Percentiles rank a stretch among this genome's conserved stretches.
phyloP scores from a whole-genome alignment of 2,329 filamentous ascomycete genomes.

The Penicillium hesseltinei region DNA sequence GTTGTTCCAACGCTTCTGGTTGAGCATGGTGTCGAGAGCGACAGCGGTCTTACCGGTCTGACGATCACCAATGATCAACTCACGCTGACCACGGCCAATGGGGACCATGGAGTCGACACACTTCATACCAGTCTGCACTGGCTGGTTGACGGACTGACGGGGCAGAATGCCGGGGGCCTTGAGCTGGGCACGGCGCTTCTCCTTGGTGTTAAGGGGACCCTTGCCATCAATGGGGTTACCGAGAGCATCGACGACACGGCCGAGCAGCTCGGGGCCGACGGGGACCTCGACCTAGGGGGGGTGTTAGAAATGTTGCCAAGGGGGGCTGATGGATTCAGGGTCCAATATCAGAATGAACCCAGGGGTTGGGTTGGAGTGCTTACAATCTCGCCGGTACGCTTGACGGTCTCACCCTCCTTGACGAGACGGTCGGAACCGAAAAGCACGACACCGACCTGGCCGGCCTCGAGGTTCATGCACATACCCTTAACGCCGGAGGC shows the following conservation, averaged over 20 bases:
- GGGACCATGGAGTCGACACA: slow-evolving; percentile 99
- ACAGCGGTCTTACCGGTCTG: slow-evolving; percentile 99
- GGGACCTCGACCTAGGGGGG: slow-evolving; percentile 81
- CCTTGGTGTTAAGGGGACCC: slow-evolving; percentile 88
- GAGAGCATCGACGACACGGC: slow-evolving; percentile 96
- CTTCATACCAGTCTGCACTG: slow-evolving; percentile 99
- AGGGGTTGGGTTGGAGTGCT: slow-evolving; percentile 43
- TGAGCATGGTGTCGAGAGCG: slow-evolving; percentile 94
- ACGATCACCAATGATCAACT: slow-evolving; percentile 99
- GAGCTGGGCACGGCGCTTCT: slow-evolving; percentile 94
- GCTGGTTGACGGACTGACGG: slow-evolving; percentile 94
- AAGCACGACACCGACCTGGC: slow-evolving; percentile 99
- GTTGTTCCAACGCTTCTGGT: slow-evolving; percentile 99
- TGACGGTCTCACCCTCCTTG: slow-evolving; percentile 98
- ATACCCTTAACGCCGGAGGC: slow-evolving; percentile 99
- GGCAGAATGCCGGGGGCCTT: slow-evolving; percentile 99
- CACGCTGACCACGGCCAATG: slow-evolving; percentile 99
- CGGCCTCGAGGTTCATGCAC: slow-evolving; percentile 99
- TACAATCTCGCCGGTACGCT: slow-evolving; percentile 99
- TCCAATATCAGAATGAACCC: slow-evolving; percentile 9
- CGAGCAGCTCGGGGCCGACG: slow-evolving; percentile 87
- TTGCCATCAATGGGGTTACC: slow-evolving; percentile 99
- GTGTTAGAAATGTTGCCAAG: slow-evolving; percentile 14
- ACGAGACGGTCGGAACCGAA: slow-evolving; percentile 99
- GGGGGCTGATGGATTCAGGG: neutral